Evolutionary conservation across 2,329 filamentous ascomycete species (phyloP), one percentile per base, ranked within the genome.

Genomic region (Lecanoromycetidae sp.): DNA sequence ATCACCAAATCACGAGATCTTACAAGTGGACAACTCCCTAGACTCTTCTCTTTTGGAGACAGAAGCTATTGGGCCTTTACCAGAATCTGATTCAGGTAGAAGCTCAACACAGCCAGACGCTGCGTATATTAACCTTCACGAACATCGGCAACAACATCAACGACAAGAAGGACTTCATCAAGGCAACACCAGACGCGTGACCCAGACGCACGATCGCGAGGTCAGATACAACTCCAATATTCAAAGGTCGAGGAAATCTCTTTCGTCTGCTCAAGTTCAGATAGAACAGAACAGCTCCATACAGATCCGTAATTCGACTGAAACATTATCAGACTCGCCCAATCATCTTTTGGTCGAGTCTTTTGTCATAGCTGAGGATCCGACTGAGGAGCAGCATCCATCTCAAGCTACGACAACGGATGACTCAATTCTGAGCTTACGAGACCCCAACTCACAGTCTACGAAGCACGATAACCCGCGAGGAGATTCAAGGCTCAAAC

Each of bases 341-440:
- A n/a, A n/a, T n/a, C n/a, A n/a, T n/a, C n/a, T n/a, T n/a, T n/a
- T n/a, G 13, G 25, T 5, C 2, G 30, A 30, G 25, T n/a, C 4
- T 1, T 42, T 42, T 36, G 23, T 27, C 7, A 37, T 47, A 25
- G 41, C 30, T 17, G 45, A 47, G 32, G 45, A 37, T 5, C 15
- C 17, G 13, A 38, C 8, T 6, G 22, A 45, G 6, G 29, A 30
- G 5, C 34, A 23, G 13, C 47, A 49, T 25, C 47, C 34, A 5
- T 51, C 44, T 23, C 48, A 47, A 44, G 44, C 40, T 8, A 51
- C 48, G 29, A 51, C 48, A 12, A 40, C 48, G 19, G 48, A 51
- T 44, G 48, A 51, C 13, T 43, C 43, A 13, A 33, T 42, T 9
- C 12, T 46, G 15, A 50, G 48, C 30, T 13, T 19, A 40, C 37